Conservation (phyloP, 2,329 filamentous ascomycete species). For the Juglanconis juglandina region DNA sequence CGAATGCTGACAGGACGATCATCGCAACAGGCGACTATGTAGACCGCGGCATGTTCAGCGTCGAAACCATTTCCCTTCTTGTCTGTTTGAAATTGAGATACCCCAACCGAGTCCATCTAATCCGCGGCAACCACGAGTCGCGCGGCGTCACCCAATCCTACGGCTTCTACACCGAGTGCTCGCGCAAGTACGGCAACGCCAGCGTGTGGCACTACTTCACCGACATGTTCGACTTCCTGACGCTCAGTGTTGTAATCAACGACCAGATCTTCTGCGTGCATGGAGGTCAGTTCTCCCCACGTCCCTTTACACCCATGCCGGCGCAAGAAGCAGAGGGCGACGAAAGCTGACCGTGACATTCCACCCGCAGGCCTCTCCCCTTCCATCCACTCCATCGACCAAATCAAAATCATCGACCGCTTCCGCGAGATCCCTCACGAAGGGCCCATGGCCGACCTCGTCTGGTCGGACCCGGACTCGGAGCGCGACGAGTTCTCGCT, state of each 20-base stretch:
- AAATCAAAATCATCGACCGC: conserved; percentile 99
- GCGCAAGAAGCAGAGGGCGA: background rate
- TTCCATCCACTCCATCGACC: conserved; percentile 95
- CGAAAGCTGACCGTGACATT: background rate
- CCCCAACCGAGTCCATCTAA: conserved; percentile 90
- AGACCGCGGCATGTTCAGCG: conserved; percentile 96
- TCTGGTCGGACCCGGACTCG: conserved; percentile 98
- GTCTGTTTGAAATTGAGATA: conserved; percentile 97
- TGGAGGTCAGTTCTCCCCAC: conserved; percentile 56
- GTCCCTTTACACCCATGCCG: background rate
- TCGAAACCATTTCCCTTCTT: conserved; percentile 96
- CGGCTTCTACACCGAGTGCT: conserved; percentile 98
- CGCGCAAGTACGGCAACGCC: conserved; percentile 95
- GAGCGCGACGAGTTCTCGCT: conserved; percentile 96
- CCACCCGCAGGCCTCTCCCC: conserved; percentile 64
- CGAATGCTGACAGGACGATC: conserved; percentile 5
- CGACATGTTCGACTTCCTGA: conserved; percentile 99
- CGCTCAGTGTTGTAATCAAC: conserved; percentile 94
- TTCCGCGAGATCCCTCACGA: conserved; percentile 98
- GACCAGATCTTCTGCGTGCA: conserved; percentile 99
- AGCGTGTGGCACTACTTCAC: conserved; percentile 99
- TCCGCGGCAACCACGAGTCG: conserved; percentile 96
- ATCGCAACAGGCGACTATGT: conserved; percentile 78
- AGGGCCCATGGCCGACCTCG: conserved; percentile 97
- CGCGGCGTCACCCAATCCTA: conserved; percentile 98